These are phyloP conservation scores for Setomelanomma holmii DNA, from an alignment of 2,329 filamentous ascomycete species.

Conservation along the genomic window DNA sequence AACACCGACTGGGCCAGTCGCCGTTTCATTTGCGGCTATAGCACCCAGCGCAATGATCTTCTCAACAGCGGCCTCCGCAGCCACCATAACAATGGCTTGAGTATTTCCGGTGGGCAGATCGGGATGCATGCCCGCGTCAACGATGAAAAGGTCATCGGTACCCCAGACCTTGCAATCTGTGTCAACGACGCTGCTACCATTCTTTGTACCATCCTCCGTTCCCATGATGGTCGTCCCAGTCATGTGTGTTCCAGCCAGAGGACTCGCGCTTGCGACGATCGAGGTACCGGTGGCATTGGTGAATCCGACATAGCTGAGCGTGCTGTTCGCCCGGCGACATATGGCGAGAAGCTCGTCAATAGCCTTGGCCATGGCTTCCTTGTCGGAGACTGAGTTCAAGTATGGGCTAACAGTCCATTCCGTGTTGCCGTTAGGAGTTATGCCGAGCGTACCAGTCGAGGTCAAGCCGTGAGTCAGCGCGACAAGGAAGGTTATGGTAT, in stretches of 20 bases:
- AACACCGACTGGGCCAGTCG: background rate
- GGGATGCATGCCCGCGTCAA: slow-evolving; percentile 73
- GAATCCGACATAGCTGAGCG: slow-evolving; percentile 18
- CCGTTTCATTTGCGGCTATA: background rate
- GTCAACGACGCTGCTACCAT: slow-evolving; percentile 68
- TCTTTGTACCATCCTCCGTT: slow-evolving; percentile 59
- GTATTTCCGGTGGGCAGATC: slow-evolving; percentile 72
- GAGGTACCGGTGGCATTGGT: slow-evolving; percentile 50
- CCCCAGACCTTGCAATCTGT: slow-evolving; percentile 67
- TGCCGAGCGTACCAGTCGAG: slow-evolving; percentile 25
- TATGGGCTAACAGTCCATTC: slow-evolving; percentile 55
- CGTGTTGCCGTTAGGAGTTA: slow-evolving; percentile 38
- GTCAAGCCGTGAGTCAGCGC: slow-evolving; percentile 26
- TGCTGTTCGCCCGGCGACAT: slow-evolving; percentile 16
- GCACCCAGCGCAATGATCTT: slow-evolving; percentile 50
- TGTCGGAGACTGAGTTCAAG: slow-evolving; percentile 54
- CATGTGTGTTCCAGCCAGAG: slow-evolving; percentile 42
- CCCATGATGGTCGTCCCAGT: slow-evolving; percentile 57
- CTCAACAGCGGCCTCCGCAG: slow-evolving; percentile 64
- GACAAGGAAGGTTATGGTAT: slow-evolving; percentile 21
- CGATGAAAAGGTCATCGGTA: slow-evolving; percentile 47
- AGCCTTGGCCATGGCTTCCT: slow-evolving; percentile 48
- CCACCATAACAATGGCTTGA: slow-evolving; percentile 66
- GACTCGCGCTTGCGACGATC: slow-evolving; percentile 38
- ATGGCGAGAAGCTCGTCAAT: slow-evolving; percentile 50